A percentile compares a stretch with the other conserved stretches of the same genome.
Evolutionary conservation across 768 basidiomycete genomes (phyloP).

Genomic region (Roridomyces roridus): DNA sequence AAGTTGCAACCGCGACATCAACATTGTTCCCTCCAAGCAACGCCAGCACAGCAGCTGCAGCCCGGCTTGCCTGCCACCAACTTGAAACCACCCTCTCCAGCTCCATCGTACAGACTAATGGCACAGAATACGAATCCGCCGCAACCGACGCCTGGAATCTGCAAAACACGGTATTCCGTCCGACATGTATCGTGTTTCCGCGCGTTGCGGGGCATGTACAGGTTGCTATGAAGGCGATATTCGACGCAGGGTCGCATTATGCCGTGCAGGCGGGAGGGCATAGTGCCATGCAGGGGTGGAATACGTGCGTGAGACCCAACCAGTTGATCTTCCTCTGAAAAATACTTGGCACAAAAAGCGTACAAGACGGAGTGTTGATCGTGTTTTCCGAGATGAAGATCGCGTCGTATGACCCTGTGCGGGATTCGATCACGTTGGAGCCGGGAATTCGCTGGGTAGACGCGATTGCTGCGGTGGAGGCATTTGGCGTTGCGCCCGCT

Average conservation of each 20-base stretch:
- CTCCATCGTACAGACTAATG: conserved; percentile 15
- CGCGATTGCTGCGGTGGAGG: conserved; percentile 39
- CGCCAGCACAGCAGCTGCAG: conserved; percentile 3
- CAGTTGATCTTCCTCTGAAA: not conserved
- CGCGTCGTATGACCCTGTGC: conserved; percentile 38
- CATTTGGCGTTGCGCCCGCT: conserved; percentile 48
- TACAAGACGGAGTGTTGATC: conserved; percentile 31
- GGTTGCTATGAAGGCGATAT: conserved; percentile 30
- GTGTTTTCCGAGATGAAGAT: conserved; percentile 28
- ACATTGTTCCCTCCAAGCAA: conserved; percentile 4
- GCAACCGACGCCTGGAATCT: conserved; percentile 25
- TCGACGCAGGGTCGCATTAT: conserved; percentile 19
- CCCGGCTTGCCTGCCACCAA: conserved; percentile 10
- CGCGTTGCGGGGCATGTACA: conserved; percentile 20
- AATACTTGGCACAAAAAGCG: conserved; percentile 23
- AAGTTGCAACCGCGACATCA: not conserved
- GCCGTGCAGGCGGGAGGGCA: conserved; percentile 32
- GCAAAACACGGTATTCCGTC: conserved; percentile 19
- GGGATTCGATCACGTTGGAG: conserved; percentile 45
- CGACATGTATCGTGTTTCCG: conserved; percentile 30
- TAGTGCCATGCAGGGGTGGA: conserved; percentile 31
- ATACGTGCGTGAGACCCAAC: conserved; percentile 17
- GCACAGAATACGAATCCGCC: conserved; percentile 7
- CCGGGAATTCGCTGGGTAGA: conserved; percentile 53
- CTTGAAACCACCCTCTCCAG: conserved; percentile 5